Percentiles rank a stretch among this genome's conserved stretches.
Conservation (phyloP, 495 filamentous ascomycete species). For the Penicillium flavigenum region DNA sequence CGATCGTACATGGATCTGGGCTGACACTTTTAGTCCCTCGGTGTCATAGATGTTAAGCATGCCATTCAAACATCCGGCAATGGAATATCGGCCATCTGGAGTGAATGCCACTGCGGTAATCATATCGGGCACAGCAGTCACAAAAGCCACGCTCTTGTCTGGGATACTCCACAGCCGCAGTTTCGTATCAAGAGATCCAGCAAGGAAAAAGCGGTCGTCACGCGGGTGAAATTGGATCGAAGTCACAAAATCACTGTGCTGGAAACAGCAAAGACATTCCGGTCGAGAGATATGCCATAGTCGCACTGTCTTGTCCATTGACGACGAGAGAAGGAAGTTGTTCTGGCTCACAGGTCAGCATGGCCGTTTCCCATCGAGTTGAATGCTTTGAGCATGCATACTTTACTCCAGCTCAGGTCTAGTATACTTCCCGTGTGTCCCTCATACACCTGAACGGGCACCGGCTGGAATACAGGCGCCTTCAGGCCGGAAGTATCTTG, state of each 20-base stretch:
- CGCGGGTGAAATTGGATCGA: slow-evolving; percentile 91
- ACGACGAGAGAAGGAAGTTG: slow-evolving; percentile 93
- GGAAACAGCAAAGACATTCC: slow-evolving; percentile 93
- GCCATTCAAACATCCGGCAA: slow-evolving; percentile 85
- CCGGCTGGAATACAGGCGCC: slow-evolving; percentile 85
- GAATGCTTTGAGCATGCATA: slow-evolving; percentile 30
- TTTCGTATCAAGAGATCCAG: slow-evolving; percentile 90
- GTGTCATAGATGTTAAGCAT: slow-evolving; percentile 93
- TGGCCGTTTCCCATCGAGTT: neutral
- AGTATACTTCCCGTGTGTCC: slow-evolving; percentile 87
- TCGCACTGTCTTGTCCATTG: slow-evolving; percentile 97
- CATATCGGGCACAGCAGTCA: slow-evolving; percentile 77
- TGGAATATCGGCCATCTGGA: slow-evolving; percentile 84
- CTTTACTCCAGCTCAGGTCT: slow-evolving; percentile 96
- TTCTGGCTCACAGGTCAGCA: slow-evolving; percentile 54
- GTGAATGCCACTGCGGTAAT: slow-evolving; percentile 93
- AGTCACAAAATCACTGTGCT: slow-evolving; percentile 95
- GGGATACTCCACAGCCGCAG: slow-evolving; percentile 95
- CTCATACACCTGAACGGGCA: slow-evolving; percentile 73
- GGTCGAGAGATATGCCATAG: slow-evolving; percentile 86
- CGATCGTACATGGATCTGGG: slow-evolving; percentile 86
- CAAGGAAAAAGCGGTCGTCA: slow-evolving; percentile 96
- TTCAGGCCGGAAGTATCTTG: slow-evolving; percentile 56
- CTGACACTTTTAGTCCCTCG: slow-evolving; percentile 79
- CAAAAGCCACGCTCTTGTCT: slow-evolving; percentile 90